Conservation (phyloP, 2,329 filamentous ascomycete genomes). For the Cladophialophora carrionii region DNA sequence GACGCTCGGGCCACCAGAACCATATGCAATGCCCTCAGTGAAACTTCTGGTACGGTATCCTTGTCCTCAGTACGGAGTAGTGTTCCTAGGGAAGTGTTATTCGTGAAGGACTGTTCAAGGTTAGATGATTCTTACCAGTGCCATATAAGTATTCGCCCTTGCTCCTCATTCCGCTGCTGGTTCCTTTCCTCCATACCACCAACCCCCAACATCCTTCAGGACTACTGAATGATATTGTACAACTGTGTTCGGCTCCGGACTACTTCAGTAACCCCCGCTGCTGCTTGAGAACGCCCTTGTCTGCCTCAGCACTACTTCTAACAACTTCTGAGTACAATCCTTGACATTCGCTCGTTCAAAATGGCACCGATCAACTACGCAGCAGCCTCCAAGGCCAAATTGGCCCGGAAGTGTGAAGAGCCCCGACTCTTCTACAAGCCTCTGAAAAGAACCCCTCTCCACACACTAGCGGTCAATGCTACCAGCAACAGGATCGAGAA, state of each 20-base stretch:
- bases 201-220: not conserved
- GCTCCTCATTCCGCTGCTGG: not conserved
- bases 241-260: too few species aligned
- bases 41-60: not conserved
- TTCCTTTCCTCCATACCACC: slow-evolving; percentile 5
- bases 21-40: not conserved
- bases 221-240: too few species aligned
- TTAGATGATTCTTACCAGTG: not conserved
- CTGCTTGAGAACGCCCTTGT: not conserved
- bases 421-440: slow-evolving; percentile 13
- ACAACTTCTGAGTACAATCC: not conserved
- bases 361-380: not conserved
- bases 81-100: not conserved
- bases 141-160: not conserved
- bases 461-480: not conserved
- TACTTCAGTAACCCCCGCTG: not conserved
- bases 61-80: not conserved
- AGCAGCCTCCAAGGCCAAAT: slow-evolving; percentile 1
- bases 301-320: not conserved
- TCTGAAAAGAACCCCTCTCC: slow-evolving; percentile 1
- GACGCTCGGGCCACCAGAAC: not conserved
- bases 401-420: not conserved
- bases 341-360: not conserved
- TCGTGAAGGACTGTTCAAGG: not conserved
- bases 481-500: slow-evolving; percentile 11